A percentile compares a stretch with the other conserved stretches of the same genome.
Conservation (phyloP, 148 eudicot species). For the Heliosperma pusillum region DNA sequence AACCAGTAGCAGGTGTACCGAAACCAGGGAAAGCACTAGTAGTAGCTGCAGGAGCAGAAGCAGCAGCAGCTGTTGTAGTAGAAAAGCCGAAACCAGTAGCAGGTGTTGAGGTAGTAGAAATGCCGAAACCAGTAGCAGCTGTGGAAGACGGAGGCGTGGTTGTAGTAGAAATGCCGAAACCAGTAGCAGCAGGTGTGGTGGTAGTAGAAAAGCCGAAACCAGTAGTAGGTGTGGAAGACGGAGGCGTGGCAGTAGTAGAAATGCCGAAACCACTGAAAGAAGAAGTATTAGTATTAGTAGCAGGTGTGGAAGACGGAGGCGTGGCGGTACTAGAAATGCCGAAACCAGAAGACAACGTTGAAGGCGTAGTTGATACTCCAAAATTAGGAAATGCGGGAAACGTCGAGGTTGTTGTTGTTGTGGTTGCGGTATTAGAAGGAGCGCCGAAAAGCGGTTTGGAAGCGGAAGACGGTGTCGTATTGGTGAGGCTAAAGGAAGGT, state of each 20-base stretch:
- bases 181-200: no score
- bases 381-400: neutral
- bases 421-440: slow-evolving; percentile 7
- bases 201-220: neutral
- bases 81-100: no score
- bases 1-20: no score
- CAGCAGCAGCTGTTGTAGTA: neutral
- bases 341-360: neutral
- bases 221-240: no score
- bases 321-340: neutral
- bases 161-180: no score
- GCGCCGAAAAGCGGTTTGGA: slow-evolving; percentile 20
- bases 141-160: slow-evolving; percentile 3
- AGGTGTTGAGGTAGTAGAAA: neutral
- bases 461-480: neutral
- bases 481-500: neutral
- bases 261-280: no score
- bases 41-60: neutral
- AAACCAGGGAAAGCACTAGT: no score
- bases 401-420: neutral
- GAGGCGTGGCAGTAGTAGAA: neutral
- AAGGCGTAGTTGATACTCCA: neutral
- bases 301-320: no score
- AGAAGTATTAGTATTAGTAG: no score
- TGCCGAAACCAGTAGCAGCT: no score